Percentiles rank a stretch among this genome's conserved stretches.
Conservation (phyloP, 2,329 filamentous ascomycete genomes). For the Periconia sp. region DNA sequence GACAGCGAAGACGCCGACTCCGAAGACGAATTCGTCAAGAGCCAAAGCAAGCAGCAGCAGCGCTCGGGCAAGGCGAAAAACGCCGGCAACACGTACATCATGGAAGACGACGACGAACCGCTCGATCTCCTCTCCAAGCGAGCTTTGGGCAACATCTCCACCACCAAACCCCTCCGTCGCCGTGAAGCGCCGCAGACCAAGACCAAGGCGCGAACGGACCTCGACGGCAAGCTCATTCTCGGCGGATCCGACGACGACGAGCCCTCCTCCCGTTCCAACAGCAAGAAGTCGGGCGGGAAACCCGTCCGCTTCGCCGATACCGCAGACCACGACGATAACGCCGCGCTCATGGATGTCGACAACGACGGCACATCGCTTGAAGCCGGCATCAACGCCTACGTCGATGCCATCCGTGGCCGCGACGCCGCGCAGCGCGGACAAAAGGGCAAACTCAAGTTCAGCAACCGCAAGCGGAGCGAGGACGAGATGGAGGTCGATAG, state of each 20-base stretch:
- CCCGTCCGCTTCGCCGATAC: slow-evolving; percentile 29
- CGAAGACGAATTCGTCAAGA: slow-evolving; percentile 40
- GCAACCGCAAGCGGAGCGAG: slow-evolving; percentile 48
- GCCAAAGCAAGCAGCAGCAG: slow-evolving; percentile 31
- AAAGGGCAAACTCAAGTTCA: slow-evolving; percentile 63
- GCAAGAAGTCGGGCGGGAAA: slow-evolving; percentile 38
- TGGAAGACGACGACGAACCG: slow-evolving; percentile 92
- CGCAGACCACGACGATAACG: slow-evolving; percentile 44
- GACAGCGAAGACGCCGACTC: slow-evolving; percentile 57
- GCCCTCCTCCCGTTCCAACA: slow-evolving; percentile 1
- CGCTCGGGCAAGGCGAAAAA: slow-evolving; percentile 40
- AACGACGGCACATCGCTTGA: slow-evolving; percentile 50
- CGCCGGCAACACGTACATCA: slow-evolving; percentile 73
- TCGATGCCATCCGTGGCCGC: slow-evolving; percentile 61
- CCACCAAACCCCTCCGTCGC: slow-evolving; percentile 74
- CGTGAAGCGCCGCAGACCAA: slow-evolving; percentile 52
- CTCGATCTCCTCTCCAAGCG: slow-evolving; percentile 89
- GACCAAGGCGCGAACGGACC: slow-evolving; percentile 55
- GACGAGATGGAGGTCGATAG: slow-evolving; percentile 52
- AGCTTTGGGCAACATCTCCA: slow-evolving; percentile 89
- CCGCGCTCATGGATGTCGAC: slow-evolving; percentile 63
- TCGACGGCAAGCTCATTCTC: slow-evolving; percentile 80
- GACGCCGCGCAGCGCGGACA: slow-evolving; percentile 61
- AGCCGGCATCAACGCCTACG: slow-evolving; percentile 61
- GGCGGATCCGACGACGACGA: slow-evolving; percentile 56